Base-by-base conservation (phyloP, 345 rosid genomes). In the Raphanus sativus region DNA sequence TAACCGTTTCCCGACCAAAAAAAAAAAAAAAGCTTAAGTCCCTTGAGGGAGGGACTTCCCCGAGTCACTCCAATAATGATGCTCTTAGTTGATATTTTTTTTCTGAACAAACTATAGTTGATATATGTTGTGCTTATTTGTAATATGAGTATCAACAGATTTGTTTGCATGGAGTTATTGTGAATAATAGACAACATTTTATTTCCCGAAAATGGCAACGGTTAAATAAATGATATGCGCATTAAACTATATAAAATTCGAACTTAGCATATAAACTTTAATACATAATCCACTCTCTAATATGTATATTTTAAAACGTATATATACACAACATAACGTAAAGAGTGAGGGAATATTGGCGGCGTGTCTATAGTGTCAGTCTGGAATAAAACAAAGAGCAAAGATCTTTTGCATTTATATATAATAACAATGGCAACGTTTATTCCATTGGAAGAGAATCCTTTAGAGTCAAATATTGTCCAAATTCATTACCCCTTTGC, bases 371-470 rank as follows among this genome's bases (percentile, higher is more conserved):
- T 16, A 73, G 30, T 26, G 58, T 40, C 21, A 30, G 38, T 48
- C 56, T 67, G 12, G 42, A 69, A 61, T 61, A 48, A 68, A 21
- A 7, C 24, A 55, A 61, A 55, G 69, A 40, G 52, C 50, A 13
- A 67, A 42, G 38, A 75, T 42, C 67, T 60, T 17, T 68, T 28
- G 15, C 61, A 67, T 50, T 40, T 30, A 1, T 62, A 25, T 10
- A 16, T 9, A 42, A 25, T 36, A 60, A 40, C 58, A 42, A 8
- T 60, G 29, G 15, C 55, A 65, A 54, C 55, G 4, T 36, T 6
- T 36, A 65, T 74, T 74, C 8, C 38, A 3, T 55, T 26, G 40
- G 26, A 58, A 58, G 5, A 58, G 25, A 67, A 28, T 75, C 48
- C 10, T 29, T 42, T 16, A 29, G 4, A 65, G 45, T 56, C 10